Evolutionary conservation across 305 asterid species (phyloP).

Genomic region (Fraxinus ornus): DNA sequence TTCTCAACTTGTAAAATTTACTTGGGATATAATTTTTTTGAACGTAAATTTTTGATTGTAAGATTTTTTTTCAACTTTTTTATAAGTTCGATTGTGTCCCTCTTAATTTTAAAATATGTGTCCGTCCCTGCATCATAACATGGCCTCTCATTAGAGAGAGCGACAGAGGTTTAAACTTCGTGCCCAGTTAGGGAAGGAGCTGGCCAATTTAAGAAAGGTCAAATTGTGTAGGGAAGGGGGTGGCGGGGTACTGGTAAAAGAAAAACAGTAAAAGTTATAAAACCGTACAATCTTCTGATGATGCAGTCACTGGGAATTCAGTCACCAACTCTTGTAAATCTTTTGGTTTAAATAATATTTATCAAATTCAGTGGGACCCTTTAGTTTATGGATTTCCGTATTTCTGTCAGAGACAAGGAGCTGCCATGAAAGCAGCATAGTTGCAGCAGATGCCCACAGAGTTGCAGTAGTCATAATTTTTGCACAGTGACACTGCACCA

Average conservation of each 20-base stretch:
- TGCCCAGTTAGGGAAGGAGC: neutral
- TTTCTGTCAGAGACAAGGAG: conserved; percentile 82
- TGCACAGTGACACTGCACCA: conserved; percentile 38
- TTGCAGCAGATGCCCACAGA: conserved; percentile 49
- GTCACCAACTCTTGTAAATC: conserved; percentile 34
- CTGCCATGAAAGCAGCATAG: conserved; percentile 76
- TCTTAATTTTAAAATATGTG: too few relatives aligned
- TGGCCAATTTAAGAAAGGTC: conserved; percentile 30
- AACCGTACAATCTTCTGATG: conserved; percentile 41
- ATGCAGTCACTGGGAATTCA: conserved; percentile 32
- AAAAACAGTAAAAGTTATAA: conserved; percentile 22
- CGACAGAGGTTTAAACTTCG: too few relatives aligned
- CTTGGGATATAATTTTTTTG: too few relatives aligned
- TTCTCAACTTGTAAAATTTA: too few relatives aligned
- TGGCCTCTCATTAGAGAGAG: too few relatives aligned
- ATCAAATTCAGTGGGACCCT: neutral
- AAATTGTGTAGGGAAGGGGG: neutral
- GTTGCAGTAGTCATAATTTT: conserved; percentile 64
- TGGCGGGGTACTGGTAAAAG: conserved; percentile 22
- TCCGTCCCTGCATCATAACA: too few relatives aligned
- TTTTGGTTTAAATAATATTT: neutral
- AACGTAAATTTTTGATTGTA: too few relatives aligned
- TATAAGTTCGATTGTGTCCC: too few relatives aligned
- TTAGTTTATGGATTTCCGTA: conserved; percentile 89
- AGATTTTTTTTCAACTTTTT: too few relatives aligned